A percentile compares a stretch with the other conserved stretches of the same genome.
Conservation (phyloP, 176 grass and related monocot genomes). For the Coix lacrymajobi region DNA sequence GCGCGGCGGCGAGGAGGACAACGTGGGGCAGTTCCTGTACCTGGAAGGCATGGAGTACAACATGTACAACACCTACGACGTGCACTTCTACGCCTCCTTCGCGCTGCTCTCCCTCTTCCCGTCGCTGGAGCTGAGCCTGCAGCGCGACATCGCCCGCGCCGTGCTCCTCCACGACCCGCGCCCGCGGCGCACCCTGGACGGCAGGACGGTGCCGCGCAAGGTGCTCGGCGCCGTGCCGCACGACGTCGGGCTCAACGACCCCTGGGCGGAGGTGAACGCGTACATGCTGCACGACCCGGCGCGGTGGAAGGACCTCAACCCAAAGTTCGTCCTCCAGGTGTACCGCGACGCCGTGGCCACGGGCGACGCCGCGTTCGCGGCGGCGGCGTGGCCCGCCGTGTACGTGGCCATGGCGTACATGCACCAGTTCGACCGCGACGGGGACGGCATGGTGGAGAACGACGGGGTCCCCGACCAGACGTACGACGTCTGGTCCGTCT, state of each 20-base stretch:
- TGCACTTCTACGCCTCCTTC: constrained; percentile 96
- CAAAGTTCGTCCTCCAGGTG: constrained; percentile 80
- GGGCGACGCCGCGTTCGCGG: constrained; percentile 46
- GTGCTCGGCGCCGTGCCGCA: constrained; percentile 69
- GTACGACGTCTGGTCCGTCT: constrained; percentile 69
- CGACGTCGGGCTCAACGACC: constrained; percentile 70
- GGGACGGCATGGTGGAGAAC: constrained; percentile 93
- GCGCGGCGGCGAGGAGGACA: constrained; percentile 54
- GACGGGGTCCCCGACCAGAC: constrained; percentile 79
- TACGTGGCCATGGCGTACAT: constrained; percentile 92
- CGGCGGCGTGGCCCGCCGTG: constrained; percentile 71
- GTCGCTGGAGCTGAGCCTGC: constrained; percentile 61
- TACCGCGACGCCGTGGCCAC: constrained; percentile 61
- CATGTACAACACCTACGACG: constrained; percentile 94
- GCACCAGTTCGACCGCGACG: constrained; percentile 80
- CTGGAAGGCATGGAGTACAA: constrained; percentile 88
- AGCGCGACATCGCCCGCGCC: constrained; percentile 71
- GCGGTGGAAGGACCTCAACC: constrained; percentile 95
- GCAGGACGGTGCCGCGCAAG: constrained; percentile 30
- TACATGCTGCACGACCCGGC: constrained; percentile 67
- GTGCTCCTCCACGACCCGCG: constrained; percentile 83
- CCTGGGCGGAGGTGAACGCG: constrained; percentile 74
- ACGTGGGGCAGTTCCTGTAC: constrained; percentile 88
- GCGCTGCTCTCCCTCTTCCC: constrained; percentile 66
- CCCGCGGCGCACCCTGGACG: constrained; percentile 32